Percentiles rank a stretch among this genome's conserved stretches.
Evolutionary conservation across 768 basidiomycete species (phyloP).

Genomic region (Termitomyces sp.): DNA sequence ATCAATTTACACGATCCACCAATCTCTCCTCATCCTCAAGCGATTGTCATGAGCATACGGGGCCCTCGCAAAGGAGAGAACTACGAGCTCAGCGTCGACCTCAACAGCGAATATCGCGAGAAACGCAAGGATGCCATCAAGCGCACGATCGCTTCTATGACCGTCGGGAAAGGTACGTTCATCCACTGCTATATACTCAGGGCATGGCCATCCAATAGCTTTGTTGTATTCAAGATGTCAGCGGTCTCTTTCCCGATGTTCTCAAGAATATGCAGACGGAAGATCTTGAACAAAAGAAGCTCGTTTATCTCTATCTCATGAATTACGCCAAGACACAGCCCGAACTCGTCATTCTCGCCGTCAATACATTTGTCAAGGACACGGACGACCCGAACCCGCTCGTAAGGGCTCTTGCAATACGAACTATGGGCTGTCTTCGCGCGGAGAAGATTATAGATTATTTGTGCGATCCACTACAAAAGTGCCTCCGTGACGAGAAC

Average conservation of each 20-base stretch:
- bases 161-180: slow-evolving; percentile 88
- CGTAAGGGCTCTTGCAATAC: slow-evolving; percentile 92
- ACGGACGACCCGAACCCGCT: slow-evolving; percentile 96
- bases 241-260: slow-evolving; percentile 95
- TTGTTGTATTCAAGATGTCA: slow-evolving; percentile 58
- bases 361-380: slow-evolving; percentile 99
- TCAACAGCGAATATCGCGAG: slow-evolving; percentile 95
- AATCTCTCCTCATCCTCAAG: not conserved
- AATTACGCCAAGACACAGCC: slow-evolving; percentile 99
- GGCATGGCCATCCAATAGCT: slow-evolving; percentile 5
- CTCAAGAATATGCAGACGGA: slow-evolving; percentile 99
- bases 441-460: slow-evolving; percentile 99
- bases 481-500: slow-evolving; percentile 91
- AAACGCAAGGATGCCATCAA: slow-evolving; percentile 99
- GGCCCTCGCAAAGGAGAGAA: slow-evolving; percentile 85
- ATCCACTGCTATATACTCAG: slow-evolving; percentile 1
- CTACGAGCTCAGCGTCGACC: slow-evolving; percentile 94
- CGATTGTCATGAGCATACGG: slow-evolving; percentile 48
- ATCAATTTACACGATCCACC: slow-evolving; percentile 1
- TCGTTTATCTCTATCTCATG: slow-evolving; percentile 99
- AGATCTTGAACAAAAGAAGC: slow-evolving; percentile 99
- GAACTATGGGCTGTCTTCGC: slow-evolving; percentile 96
- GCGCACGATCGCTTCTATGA: slow-evolving; percentile 96
- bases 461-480: slow-evolving; percentile 91
- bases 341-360: slow-evolving; percentile 97